Evolutionary conservation across 2,329 filamentous ascomycete species (phyloP).

Genomic region (Xylariomycetidae sp.): DNA sequence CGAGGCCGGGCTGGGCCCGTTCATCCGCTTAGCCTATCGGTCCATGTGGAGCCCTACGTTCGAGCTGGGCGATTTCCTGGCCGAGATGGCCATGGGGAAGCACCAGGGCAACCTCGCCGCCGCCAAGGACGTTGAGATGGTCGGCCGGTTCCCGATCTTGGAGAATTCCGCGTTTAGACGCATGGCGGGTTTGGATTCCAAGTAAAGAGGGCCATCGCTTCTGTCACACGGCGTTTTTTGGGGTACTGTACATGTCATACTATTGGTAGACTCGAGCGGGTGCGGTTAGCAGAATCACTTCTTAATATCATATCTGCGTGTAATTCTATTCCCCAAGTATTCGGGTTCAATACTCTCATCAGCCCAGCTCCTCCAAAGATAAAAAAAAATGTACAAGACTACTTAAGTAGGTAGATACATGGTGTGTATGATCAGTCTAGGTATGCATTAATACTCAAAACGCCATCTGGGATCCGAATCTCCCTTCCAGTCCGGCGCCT

Average conservation of each 20-base stretch:
- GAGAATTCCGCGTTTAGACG: conserved; percentile 25
- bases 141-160: conserved; percentile 25
- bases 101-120: conserved; percentile 20
- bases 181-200: conserved; percentile 13
- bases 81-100: conserved; percentile 41
- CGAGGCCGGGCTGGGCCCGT: conserved; percentile 17
- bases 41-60: conserved; percentile 37
- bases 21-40: conserved; percentile 13
- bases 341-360: no score
- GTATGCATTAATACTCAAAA: conserved; percentile 53
- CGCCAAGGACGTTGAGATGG: conserved; percentile 19
- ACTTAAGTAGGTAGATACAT: no score
- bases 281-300: no score
- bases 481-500: conserved; percentile 51
- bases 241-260: no score
- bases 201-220: conserved; percentile 5
- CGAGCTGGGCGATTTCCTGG: conserved; percentile 38
- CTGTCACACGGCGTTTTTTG: no score
- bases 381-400: not conserved
- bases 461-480: conserved; percentile 63
- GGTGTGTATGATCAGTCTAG: not conserved
- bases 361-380: no score
- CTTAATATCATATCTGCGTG: no score
- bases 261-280: no score
- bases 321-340: no score